phyloP scores from a whole-genome alignment of 2,329 filamentous ascomycete genomes.

The Samsoniella hepiali region DNA sequence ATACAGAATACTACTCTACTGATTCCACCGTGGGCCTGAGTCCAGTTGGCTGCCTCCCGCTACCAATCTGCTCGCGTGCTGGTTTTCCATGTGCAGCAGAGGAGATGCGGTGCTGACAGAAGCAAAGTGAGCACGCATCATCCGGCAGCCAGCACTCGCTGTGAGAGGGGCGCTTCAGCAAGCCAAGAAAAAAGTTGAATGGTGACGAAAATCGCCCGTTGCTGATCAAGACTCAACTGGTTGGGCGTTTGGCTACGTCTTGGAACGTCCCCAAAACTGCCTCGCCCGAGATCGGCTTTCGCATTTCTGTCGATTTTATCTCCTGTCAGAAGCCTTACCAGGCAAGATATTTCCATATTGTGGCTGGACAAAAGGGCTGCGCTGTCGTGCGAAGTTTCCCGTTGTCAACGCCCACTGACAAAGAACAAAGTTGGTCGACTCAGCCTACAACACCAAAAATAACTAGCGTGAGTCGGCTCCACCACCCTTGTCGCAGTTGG shows the following conservation, averaged over 20 bases:
- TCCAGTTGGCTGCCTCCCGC: constrained; percentile 1
- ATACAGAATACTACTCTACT: background rate
- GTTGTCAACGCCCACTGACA: background rate
- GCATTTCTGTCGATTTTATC: background rate
- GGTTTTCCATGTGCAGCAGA: background rate
- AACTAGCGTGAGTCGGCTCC: background rate
- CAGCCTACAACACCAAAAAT: background rate
- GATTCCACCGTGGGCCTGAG: background rate
- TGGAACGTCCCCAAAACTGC: background rate
- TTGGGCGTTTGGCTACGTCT: background rate
- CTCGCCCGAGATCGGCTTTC: background rate
- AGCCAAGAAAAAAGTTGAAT: background rate
- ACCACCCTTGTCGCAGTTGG: constrained; percentile 1
- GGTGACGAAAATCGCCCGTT: background rate
- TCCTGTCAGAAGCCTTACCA: background rate
- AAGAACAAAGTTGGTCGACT: background rate
- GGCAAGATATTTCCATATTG: background rate
- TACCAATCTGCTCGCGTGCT: background rate
- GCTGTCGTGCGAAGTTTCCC: background rate
- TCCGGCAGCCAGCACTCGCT: too few species aligned
- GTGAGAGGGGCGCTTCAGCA: too few species aligned
- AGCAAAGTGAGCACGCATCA: background rate
- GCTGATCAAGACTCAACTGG: background rate
- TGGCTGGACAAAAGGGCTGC: constrained; percentile 2
- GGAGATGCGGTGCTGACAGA: background rate